A percentile compares a stretch with the other conserved stretches of the same genome.
Conservation (phyloP, 2,329 filamentous ascomycete species). For the Neoscytalidium dimidiatum region DNA sequence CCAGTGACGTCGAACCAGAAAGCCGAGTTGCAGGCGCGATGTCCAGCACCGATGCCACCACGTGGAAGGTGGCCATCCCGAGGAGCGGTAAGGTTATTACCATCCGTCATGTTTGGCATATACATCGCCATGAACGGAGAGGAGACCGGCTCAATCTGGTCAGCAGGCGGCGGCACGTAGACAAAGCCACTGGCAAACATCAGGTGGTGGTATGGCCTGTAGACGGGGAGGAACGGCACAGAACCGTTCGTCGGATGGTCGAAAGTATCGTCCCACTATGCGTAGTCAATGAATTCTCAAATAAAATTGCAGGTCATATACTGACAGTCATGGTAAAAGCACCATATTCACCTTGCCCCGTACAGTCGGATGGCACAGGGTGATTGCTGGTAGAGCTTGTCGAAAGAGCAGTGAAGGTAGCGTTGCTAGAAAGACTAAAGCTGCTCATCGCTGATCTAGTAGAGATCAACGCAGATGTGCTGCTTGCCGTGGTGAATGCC, state of each 20-base stretch:
- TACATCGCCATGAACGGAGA: slow-evolving; percentile 51
- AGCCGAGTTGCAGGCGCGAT: slow-evolving; percentile 42
- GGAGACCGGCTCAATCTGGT: slow-evolving; percentile 48
- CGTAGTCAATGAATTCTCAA: slow-evolving; percentile 28
- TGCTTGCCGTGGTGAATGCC: too few species aligned
- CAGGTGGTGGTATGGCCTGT: slow-evolving; percentile 53
- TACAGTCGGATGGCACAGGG: background rate
- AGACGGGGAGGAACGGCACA: slow-evolving; percentile 42
- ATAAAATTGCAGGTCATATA: slow-evolving; percentile 25
- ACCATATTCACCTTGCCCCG: slow-evolving; percentile 42
- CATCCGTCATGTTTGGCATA: slow-evolving; percentile 36
- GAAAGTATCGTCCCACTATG: slow-evolving; percentile 36
- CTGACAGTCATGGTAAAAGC: slow-evolving; percentile 40
- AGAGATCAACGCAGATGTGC: too few species aligned
- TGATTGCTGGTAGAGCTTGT: background rate
- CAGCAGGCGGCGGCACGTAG: slow-evolving; percentile 47
- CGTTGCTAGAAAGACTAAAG: too few species aligned
- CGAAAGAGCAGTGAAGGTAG: too few species aligned
- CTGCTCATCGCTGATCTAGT: too few species aligned
- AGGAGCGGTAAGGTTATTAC: slow-evolving; percentile 27
- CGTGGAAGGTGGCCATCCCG: slow-evolving; percentile 38
- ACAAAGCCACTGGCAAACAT: slow-evolving; percentile 54
- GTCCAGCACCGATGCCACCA: slow-evolving; percentile 51
- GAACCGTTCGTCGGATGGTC: slow-evolving; percentile 30
- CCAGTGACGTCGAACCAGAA: slow-evolving; percentile 55